These are phyloP conservation scores for Pholiota microspora DNA, from an alignment of 768 basidiomycete genomes.

Conservation along the genomic window DNA sequence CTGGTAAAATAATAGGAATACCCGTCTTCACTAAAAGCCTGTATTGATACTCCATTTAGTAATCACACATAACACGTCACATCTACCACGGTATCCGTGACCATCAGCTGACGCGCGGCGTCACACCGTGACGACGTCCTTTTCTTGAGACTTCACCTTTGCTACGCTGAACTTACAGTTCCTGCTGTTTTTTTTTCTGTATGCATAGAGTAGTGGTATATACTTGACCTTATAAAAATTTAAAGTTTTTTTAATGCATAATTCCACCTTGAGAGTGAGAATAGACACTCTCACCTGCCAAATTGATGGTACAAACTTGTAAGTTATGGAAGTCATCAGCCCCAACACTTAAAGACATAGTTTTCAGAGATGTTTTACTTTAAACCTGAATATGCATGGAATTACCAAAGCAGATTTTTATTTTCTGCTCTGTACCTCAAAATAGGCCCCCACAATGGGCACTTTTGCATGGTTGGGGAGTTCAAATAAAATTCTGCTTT, in stretches of 20 bases:
- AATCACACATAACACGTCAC: too few species aligned
- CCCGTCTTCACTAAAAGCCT: too few species aligned
- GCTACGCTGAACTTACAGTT: neutral
- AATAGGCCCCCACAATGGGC: neutral
- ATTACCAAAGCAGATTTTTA: neutral
- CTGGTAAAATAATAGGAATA: too few species aligned
- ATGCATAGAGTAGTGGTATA: neutral
- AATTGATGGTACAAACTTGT: neutral
- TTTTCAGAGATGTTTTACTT: neutral
- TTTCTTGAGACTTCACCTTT: neutral
- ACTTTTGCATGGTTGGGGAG: neutral
- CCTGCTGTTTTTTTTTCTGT: neutral
- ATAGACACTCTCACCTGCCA: neutral
- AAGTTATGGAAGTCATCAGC: neutral
- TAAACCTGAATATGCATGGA: neutral
- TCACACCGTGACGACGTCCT: neutral
- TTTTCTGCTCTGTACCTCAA: neutral
- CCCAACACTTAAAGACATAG: neutral
- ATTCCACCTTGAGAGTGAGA: neutral
- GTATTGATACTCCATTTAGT: too few species aligned
- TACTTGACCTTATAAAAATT: neutral
- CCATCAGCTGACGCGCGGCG: neutral
- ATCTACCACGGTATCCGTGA: neutral
- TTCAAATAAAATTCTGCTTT: neutral
- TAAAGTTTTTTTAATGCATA: neutral